Percentiles rank a stretch among this genome's conserved stretches.
phyloP scores from a whole-genome alignment of 768 basidiomycete genomes.

The Tulasnella sp. region DNA sequence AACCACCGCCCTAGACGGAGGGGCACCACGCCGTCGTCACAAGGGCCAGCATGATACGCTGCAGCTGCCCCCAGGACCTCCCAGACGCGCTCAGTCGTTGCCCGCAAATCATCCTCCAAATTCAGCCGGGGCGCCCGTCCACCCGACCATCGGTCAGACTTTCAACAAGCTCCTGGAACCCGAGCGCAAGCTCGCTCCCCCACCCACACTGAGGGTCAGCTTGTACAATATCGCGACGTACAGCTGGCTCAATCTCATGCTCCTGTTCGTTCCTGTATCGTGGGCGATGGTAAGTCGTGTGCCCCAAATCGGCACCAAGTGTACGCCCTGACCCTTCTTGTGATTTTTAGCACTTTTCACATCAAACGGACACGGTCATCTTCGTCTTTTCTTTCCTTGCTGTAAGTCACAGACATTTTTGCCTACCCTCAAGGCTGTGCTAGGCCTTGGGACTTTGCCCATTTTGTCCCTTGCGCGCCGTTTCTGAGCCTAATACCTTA shows the following conservation, averaged over 20 bases:
- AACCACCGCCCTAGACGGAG: not conserved
- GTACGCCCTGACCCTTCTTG: not conserved
- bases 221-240: conserved; percentile 8
- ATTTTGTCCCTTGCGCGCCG: not conserved
- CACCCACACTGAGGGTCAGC: conserved; percentile 7
- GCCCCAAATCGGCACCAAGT: too few relatives aligned
- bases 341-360: conserved; percentile 3
- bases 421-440: not conserved
- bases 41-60: not conserved
- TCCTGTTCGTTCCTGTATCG: conserved; percentile 20
- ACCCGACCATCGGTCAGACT: conserved; percentile 17
- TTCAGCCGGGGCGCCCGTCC: not conserved
- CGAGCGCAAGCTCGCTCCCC: conserved; percentile 23
- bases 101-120: conserved; percentile 16
- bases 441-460: not conserved
- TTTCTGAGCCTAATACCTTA: not conserved
- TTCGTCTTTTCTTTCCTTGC: conserved; percentile 25
- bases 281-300: conserved; percentile 22
- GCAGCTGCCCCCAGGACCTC: not conserved
- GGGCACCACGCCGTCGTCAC: not conserved
- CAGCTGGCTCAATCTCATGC: conserved; percentile 21
- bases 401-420: not conserved
- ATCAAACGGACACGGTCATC: conserved; percentile 9
- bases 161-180: conserved; percentile 22
- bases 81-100: conserved; percentile 17